Conservation (phyloP, 163 green algal genomes). For the Coccomyxa subellipsoidea region DNA sequence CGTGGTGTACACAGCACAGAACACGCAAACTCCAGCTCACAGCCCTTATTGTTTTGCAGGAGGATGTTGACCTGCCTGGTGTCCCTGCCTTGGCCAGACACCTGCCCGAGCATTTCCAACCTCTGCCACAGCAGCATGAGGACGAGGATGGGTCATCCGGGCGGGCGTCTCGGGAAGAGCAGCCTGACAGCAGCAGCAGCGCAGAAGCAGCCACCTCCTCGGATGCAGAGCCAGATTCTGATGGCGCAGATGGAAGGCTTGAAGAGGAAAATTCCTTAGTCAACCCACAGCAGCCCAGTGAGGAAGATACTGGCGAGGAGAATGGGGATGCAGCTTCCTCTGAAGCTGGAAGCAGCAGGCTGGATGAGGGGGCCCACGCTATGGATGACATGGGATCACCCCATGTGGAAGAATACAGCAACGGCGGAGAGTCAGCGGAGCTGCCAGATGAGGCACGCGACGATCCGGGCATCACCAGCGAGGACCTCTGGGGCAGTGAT, state of each 20-base stretch:
- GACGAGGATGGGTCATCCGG: background rate
- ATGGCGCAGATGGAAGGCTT: background rate
- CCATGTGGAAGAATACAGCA: background rate
- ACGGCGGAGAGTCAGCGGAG: background rate
- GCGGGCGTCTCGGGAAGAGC: background rate
- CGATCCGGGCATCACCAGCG: background rate
- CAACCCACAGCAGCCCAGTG: too few species aligned
- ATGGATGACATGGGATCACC: background rate
- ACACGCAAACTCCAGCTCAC: background rate
- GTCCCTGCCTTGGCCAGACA: background rate
- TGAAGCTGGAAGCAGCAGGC: too few species aligned
- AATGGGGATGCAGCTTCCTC: too few species aligned
- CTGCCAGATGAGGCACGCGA: background rate
- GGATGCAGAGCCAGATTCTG: background rate
- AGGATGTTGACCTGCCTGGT: background rate
- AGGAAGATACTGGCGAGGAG: too few species aligned
- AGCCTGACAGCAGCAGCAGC: background rate
- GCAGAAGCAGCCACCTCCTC: background rate
- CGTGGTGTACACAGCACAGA: background rate
- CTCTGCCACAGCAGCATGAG: background rate
- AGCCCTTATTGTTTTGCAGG: background rate
- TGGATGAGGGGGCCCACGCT: too few species aligned
- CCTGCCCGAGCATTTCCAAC: background rate
- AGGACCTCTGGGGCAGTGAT: conserved; percentile 1
- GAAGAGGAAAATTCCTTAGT: too few species aligned